Evolutionary conservation across 441 rosid species (phyloP), one percentile per base, ranked within the genome.

Genomic region (Gossypium lobatum): DNA sequence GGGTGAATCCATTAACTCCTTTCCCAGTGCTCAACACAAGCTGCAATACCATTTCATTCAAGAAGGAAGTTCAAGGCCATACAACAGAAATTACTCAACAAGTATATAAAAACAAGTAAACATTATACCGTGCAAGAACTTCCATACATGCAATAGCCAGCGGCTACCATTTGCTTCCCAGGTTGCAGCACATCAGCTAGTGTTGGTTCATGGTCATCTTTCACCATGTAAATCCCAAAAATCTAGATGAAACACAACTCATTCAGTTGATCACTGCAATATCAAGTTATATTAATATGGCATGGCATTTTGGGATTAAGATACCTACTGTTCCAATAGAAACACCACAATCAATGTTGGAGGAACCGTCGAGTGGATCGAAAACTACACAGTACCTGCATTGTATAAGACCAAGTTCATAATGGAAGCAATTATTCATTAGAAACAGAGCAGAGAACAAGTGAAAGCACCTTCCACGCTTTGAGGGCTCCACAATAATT

Each of bases 71-170:
- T 14, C 65, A 66, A 74, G 64, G 73, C 59, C 28, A 59, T 11
- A 59, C 25, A 20, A 57, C 61, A 20, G 60, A 34, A 70, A 70
- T 3, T 42, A 57, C 21, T 11, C 71, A 54, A 6, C 17, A 20
- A 5, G 21, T 3, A 60, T 1, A 72, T 16, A 64, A 18, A 61
- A 3, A 46, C 50, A 68, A 68, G n/a, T 23, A 6, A 42, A 31
- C 26, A 45, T 21, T 65, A 31, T 95, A 95, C 99, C 95, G 85
- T 91, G 90, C 99, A 95, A 48, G 97, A 95, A 83, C 99, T 95
- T 79, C 98, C 99, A 64, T 95, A 95, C 98, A 95, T 91, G 90
- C 99, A 95, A 76, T 93, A 95, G 73, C 99, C 99, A 73, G 99
- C 98, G 2, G 99, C 99, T 10, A 93, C 69, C 93, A 95, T 88